These are phyloP conservation scores for Wickerhamomyces chambardii DNA, from an alignment of 805 yeast genomes.

Conservation along the genomic window DNA sequence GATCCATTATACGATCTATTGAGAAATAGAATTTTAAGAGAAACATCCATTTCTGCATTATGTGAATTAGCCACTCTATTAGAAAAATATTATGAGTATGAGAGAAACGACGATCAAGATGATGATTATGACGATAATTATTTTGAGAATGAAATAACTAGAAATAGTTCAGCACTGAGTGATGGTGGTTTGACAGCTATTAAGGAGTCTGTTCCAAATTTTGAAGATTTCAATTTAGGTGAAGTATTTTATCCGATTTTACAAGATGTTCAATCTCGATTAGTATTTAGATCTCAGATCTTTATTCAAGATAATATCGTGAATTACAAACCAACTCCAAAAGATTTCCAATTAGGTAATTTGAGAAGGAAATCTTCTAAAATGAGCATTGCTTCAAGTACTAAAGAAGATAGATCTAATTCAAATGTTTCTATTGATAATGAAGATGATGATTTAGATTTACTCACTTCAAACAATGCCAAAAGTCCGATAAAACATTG, in stretches of 20 bases:
- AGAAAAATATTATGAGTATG: constrained; percentile 58
- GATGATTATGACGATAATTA: constrained; percentile 1
- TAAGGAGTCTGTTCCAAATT: constrained; percentile 14
- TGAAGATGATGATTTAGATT: constrained; percentile 2
- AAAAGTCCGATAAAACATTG: constrained; percentile 27
- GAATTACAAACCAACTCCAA: constrained; percentile 54
- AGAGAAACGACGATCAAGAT: constrained; percentile 36
- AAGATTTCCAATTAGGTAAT: constrained; percentile 57
- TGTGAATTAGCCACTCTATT: constrained; percentile 71
- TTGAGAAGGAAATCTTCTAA: constrained; percentile 15
- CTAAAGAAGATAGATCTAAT: background rate
- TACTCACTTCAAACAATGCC: background rate
- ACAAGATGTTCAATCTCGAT: constrained; percentile 70
- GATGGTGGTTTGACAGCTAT: constrained; percentile 7
- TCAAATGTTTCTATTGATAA: background rate
- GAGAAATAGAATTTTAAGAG: constrained; percentile 61
- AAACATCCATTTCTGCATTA: constrained; percentile 53
- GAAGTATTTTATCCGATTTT: constrained; percentile 61
- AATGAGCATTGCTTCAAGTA: no score
- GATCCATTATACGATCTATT: constrained; percentile 74
- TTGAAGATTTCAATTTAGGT: constrained; percentile 34
- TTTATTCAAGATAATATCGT: constrained; percentile 63
- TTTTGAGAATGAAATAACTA: constrained; percentile 1
- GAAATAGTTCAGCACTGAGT: background rate
- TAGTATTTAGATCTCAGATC: constrained; percentile 71